These are phyloP conservation scores for Pythium phragmitis DNA, from an alignment of 352 stramenopile species.

Conservation along the genomic window DNA sequence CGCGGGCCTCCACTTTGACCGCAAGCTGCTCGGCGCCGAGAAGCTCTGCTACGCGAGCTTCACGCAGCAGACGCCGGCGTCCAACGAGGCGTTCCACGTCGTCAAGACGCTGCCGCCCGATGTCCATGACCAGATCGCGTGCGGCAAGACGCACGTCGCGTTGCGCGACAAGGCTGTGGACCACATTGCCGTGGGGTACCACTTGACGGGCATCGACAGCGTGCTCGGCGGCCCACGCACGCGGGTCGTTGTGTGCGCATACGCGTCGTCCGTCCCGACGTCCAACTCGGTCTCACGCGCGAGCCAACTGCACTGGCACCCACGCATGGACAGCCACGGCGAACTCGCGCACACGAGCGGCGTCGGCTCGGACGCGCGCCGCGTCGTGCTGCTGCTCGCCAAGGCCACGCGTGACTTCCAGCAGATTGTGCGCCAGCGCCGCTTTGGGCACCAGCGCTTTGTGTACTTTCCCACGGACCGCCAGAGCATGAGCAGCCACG, in stretches of 20 bases:
- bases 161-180: slow-evolving; percentile 37
- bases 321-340: slow-evolving; percentile 10
- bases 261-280: slow-evolving; percentile 23
- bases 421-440: slow-evolving; percentile 51
- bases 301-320: slow-evolving; percentile 21
- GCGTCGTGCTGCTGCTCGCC: slow-evolving; percentile 43
- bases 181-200: slow-evolving; percentile 64
- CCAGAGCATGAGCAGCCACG: slow-evolving; percentile 13
- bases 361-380: slow-evolving; percentile 18
- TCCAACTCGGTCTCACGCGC: slow-evolving; percentile 3
- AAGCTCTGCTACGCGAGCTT: slow-evolving; percentile 63
- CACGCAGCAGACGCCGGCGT: slow-evolving; percentile 37
- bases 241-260: slow-evolving; percentile 57
- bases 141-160: slow-evolving; percentile 26
- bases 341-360: background rate
- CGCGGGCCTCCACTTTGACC: slow-evolving; percentile 30
- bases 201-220: slow-evolving; percentile 50
- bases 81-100: slow-evolving; percentile 60
- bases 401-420: slow-evolving; percentile 52
- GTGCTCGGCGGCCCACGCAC: slow-evolving; percentile 49
- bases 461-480: slow-evolving; percentile 36
- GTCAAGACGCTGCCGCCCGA: slow-evolving; percentile 59
- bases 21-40: slow-evolving; percentile 39
- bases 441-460: slow-evolving; percentile 55
- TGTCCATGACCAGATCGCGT: slow-evolving; percentile 41